These are phyloP conservation scores for Porogramme epimiltina DNA, from an alignment of 1,284 basidiomycete species.

Conservation along the genomic window DNA sequence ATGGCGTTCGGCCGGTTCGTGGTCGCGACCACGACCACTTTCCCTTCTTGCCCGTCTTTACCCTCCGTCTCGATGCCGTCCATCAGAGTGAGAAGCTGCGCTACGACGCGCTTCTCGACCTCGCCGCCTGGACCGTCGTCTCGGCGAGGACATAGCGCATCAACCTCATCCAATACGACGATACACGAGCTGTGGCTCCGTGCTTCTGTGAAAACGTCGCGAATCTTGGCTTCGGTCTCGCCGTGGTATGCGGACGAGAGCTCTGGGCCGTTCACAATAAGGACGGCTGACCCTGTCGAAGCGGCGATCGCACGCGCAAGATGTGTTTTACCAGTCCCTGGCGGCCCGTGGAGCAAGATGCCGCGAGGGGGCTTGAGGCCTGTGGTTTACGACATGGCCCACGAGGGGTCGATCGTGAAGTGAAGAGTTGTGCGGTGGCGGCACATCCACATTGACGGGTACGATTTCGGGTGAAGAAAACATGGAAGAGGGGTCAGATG, in stretches of 20 bases:
- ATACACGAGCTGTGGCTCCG: constrained; percentile 84
- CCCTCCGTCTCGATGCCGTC: constrained; percentile 84
- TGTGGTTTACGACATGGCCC: constrained; percentile 30
- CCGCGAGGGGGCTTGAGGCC: constrained; percentile 89
- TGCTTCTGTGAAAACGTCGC: constrained; percentile 89
- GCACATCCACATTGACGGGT: too few species aligned
- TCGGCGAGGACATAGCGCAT: constrained; percentile 89
- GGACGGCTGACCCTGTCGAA: constrained; percentile 78
- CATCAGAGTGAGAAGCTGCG: constrained; percentile 92
- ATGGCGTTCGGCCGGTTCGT: constrained; percentile 98
- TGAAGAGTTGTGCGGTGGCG: too few species aligned
- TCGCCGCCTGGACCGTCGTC: constrained; percentile 90
- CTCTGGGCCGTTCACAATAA: constrained; percentile 94
- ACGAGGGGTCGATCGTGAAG: too few species aligned
- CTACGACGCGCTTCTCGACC: constrained; percentile 95
- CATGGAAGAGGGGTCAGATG: constrained; percentile 5
- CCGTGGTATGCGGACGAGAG: constrained; percentile 95
- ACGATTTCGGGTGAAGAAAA: neutral
- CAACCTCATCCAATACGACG: constrained; percentile 95
- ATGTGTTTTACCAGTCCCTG: constrained; percentile 95
- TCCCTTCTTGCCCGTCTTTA: constrained; percentile 38
- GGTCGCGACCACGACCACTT: constrained; percentile 94
- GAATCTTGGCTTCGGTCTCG: constrained; percentile 91
- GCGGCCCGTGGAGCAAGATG: constrained; percentile 88
- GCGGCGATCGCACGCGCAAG: constrained; percentile 87